These are phyloP conservation scores for Paracoccidioides brasiliensis DNA, from an alignment of 2,329 filamentous ascomycete species.

Conservation along the genomic window DNA sequence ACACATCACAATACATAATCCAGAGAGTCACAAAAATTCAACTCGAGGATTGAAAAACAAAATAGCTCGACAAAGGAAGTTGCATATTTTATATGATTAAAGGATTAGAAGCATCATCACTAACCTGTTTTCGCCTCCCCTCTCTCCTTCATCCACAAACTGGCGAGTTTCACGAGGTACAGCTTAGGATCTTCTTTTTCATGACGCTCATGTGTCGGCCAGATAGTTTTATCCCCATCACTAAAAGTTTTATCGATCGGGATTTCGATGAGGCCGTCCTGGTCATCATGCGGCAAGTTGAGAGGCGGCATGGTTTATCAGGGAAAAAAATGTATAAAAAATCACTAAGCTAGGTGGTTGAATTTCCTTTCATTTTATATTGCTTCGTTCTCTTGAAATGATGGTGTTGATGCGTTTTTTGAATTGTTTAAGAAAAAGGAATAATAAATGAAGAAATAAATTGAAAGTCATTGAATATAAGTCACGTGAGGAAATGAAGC, in stretches of 20 bases:
- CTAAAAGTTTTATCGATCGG: constrained; percentile 23
- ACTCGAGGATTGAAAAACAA: neutral
- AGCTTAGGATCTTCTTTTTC: constrained; percentile 21
- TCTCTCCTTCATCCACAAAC: constrained; percentile 35
- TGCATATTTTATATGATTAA: neutral
- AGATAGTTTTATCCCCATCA: constrained; percentile 26
- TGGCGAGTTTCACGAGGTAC: constrained; percentile 37
- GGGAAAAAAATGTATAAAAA: neutral
- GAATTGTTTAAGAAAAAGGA: neutral
- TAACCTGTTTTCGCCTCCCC: constrained; percentile 27
- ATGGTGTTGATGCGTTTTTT: neutral
- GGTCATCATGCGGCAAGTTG: neutral
- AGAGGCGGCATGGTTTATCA: neutral
- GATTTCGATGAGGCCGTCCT: neutral
- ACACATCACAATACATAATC: neutral
- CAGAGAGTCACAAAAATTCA: neutral
- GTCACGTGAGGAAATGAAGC: too few species aligned
- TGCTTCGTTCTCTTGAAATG: neutral
- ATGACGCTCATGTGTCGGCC: constrained; percentile 26
- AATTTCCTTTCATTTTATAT: neutral
- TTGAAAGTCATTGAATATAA: neutral
- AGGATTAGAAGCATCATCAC: constrained; percentile 7
- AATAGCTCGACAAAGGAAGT: neutral
- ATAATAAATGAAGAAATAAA: neutral
- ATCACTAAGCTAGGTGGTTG: neutral